Evolutionary conservation across 2,329 filamentous ascomycete species (phyloP).

Genomic region (Trichophyton mentagrophytes): DNA sequence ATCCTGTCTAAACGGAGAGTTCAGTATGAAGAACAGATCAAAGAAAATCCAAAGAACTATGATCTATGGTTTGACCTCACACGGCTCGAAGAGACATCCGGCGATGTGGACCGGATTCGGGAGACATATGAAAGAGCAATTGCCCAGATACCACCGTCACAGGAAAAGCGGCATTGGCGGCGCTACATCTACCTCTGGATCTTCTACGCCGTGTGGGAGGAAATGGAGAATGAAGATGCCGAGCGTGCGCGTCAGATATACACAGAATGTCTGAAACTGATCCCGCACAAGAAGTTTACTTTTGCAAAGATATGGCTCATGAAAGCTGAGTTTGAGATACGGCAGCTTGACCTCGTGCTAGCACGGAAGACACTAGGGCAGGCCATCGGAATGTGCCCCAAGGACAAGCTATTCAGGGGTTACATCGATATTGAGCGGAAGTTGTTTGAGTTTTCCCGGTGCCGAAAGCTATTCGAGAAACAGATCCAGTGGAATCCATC

Average conservation of each 20-base stretch:
- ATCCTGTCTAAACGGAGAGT: constrained; percentile 87
- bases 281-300: constrained; percentile 94
- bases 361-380: constrained; percentile 83
- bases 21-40: constrained; percentile 87
- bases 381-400: constrained; percentile 87
- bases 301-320: constrained; percentile 94
- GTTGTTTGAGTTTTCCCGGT: constrained; percentile 85
- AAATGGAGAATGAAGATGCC: constrained; percentile 67
- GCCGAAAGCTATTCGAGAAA: constrained; percentile 84
- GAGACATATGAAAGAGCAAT: constrained; percentile 95
- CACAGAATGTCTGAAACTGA: constrained; percentile 68
- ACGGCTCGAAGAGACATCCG: constrained; percentile 72
- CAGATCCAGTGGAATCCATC: constrained; percentile 83
- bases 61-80: constrained; percentile 96
- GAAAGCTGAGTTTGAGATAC: constrained; percentile 85
- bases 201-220: constrained; percentile 93
- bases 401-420: constrained; percentile 86
- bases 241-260: constrained; percentile 81
- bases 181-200: constrained; percentile 97
- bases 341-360: constrained; percentile 64
- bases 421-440: constrained; percentile 90
- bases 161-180: constrained; percentile 95
- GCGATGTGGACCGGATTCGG: constrained; percentile 68
- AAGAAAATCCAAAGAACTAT: constrained; percentile 91
- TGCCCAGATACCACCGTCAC: constrained; percentile 83